Evolutionary conservation across 495 filamentous ascomycete genomes (phyloP).

Genomic region (Lasiosphaeriaceae sp.): DNA sequence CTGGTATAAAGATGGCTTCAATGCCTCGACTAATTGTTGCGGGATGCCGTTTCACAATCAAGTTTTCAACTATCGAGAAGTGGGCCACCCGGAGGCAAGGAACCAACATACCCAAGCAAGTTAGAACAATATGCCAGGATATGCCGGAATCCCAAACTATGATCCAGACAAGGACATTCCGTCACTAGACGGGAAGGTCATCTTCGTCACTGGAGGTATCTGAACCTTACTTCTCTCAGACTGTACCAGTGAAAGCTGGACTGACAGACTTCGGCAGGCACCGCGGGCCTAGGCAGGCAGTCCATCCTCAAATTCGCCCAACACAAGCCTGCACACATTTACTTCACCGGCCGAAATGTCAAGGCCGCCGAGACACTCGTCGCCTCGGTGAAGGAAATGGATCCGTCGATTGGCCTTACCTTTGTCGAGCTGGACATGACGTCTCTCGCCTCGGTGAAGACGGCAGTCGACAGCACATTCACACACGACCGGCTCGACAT

Average conservation of each 20-base stretch:
- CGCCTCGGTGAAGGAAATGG: neutral
- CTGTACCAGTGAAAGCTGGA: neutral
- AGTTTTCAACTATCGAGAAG: too few species aligned
- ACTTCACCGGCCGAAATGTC: conserved; percentile 36
- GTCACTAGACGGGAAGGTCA: conserved; percentile 39
- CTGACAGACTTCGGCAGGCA: neutral
- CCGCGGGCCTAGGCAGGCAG: conserved; percentile 7
- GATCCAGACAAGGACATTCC: conserved; percentile 11
- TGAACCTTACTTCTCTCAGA: neutral
- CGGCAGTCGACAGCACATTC: conserved; percentile 15
- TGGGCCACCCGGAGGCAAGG: neutral
- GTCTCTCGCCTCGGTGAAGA: conserved; percentile 22
- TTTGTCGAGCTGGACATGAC: conserved; percentile 33
- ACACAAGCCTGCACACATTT: conserved; percentile 43
- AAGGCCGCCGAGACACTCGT: neutral
- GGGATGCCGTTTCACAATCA: too few species aligned
- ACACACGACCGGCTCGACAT: conserved; percentile 38
- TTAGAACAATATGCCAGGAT: neutral
- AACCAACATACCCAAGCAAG: neutral
- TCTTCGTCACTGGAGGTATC: conserved; percentile 46
- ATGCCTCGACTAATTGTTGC: too few species aligned
- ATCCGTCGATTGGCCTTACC: neutral
- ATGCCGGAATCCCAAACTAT: neutral
- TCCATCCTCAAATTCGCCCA: conserved; percentile 30
- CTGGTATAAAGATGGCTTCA: too few species aligned